Evolutionary conservation across 2,329 filamentous ascomycete genomes (phyloP).

Genomic region (Trichoderma endophyticum): DNA sequence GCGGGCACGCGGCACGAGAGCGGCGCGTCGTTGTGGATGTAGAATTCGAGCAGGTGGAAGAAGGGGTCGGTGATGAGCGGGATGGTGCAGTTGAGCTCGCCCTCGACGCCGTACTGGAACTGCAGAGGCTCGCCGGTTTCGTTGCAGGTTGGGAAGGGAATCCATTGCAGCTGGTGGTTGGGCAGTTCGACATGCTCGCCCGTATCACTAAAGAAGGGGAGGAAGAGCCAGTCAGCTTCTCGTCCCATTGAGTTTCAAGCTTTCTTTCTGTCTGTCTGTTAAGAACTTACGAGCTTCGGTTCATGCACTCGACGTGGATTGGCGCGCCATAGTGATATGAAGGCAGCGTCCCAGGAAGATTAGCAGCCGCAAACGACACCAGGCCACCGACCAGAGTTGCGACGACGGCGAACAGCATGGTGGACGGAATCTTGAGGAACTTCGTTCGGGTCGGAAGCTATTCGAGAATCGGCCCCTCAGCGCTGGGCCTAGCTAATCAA

Average conservation of each 20-base stretch:
- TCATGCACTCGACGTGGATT: conserved; percentile 70
- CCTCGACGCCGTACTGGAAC: conserved; percentile 79
- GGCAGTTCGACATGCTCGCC: conserved; percentile 84
- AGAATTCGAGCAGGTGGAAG: conserved; percentile 92
- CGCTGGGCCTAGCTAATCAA: not conserved
- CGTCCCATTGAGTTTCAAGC: not conserved
- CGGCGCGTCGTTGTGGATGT: conserved; percentile 94
- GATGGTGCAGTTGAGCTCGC: conserved; percentile 81
- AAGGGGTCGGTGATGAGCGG: conserved; percentile 72
- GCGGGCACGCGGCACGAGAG: conserved; percentile 86
- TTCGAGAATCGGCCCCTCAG: not conserved
- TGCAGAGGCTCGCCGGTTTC: conserved; percentile 81
- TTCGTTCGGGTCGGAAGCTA: not conserved
- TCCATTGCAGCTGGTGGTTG: conserved; percentile 81
- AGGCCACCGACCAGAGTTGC: conserved; percentile 26
- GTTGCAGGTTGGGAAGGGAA: conserved; percentile 85
- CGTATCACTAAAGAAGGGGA: conserved; percentile 60
- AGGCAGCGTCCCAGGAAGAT: conserved; percentile 46
- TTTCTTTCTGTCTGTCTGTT: not conserved
- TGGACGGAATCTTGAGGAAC: not conserved
- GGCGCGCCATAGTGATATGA: conserved; percentile 65
- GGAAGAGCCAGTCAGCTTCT: not conserved
- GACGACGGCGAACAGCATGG: not conserved
- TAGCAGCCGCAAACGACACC: conserved; percentile 28
- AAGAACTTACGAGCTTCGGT: conserved; percentile 63